Percentiles rank a stretch among this genome's conserved stretches.
Evolutionary conservation across 768 basidiomycete genomes (phyloP).

Genomic region (Pleurotus pulmonarius): DNA sequence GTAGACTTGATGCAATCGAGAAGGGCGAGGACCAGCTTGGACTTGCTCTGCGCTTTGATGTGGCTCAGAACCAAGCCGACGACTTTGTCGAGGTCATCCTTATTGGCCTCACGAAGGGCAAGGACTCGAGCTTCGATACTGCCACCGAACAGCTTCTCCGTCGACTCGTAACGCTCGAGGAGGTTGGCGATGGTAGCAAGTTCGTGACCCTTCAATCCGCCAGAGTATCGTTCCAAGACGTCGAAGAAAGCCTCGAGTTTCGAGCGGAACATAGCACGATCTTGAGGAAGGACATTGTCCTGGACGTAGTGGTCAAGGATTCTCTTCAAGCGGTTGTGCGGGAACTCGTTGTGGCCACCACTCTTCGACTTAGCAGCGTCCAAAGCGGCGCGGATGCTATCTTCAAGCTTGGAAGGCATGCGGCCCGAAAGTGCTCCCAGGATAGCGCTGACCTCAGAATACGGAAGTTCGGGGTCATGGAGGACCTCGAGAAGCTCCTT

Average conservation of each 20-base stretch:
- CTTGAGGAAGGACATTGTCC: conserved; percentile 75
- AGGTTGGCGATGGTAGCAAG: conserved; percentile 72
- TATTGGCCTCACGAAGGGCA: conserved; percentile 85
- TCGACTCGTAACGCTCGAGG: conserved; percentile 74
- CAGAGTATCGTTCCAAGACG: conserved; percentile 73
- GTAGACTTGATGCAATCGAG: conserved; percentile 88
- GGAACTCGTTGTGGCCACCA: conserved; percentile 75
- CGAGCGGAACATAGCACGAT: conserved; percentile 73
- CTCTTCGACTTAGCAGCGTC: conserved; percentile 73
- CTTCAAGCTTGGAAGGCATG: conserved; percentile 89
- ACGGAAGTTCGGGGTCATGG: conserved; percentile 84
- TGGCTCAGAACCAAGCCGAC: conserved; percentile 88
- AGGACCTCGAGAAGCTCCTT: conserved; percentile 84
- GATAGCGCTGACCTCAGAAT: conserved; percentile 78
- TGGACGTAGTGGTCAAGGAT: conserved; percentile 81
- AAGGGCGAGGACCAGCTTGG: conserved; percentile 79
- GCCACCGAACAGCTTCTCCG: conserved; percentile 91
- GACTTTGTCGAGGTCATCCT: conserved; percentile 88
- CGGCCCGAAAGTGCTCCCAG: conserved; percentile 89
- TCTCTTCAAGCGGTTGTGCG: conserved; percentile 82
- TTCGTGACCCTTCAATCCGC: conserved; percentile 87
- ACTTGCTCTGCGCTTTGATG: conserved; percentile 92
- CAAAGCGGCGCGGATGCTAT: conserved; percentile 73
- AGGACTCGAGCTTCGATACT: conserved; percentile 92
- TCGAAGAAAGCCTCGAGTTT: conserved; percentile 70